A percentile compares a stretch with the other conserved stretches of the same genome.
Conservation (phyloP, 495 filamentous ascomycete genomes). For the Aspergillus biplanus region DNA sequence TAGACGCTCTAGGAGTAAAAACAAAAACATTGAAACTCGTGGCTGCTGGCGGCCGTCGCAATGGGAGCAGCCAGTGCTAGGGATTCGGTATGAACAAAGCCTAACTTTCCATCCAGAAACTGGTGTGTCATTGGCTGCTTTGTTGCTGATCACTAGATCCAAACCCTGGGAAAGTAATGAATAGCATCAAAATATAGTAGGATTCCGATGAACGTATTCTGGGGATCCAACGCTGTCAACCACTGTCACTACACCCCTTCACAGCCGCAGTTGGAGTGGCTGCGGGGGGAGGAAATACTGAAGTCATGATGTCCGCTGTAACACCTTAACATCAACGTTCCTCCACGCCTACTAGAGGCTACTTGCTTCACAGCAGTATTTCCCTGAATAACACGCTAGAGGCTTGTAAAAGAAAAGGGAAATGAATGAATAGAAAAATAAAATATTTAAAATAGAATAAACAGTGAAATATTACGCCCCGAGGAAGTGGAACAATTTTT, state of each 20-base stretch:
- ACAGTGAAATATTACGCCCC: too few relatives aligned
- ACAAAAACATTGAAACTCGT: slow-evolving; percentile 7
- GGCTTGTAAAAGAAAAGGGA: background rate
- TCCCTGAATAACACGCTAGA: background rate
- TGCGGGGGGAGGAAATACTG: background rate
- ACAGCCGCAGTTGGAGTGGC: background rate
- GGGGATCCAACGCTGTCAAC: background rate
- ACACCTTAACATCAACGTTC: background rate
- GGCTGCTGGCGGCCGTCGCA: slow-evolving; percentile 24
- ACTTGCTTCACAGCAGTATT: background rate
- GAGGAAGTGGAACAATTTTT: too few relatives aligned
- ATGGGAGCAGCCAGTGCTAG: background rate
- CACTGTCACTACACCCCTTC: background rate
- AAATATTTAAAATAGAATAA: too few relatives aligned
- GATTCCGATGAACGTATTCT: background rate
- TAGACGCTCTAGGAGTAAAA: slow-evolving; percentile 1
- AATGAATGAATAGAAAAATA: too few relatives aligned
- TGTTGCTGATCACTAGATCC: slow-evolving; percentile 3
- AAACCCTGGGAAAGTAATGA: background rate
- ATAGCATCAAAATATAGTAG: slow-evolving; percentile 3
- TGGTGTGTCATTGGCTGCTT: slow-evolving; percentile 5
- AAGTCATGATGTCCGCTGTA: background rate
- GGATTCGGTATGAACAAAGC: background rate
- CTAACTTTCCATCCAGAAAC: background rate
- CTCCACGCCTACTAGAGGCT: too few relatives aligned